Percentiles rank a stretch among this genome's conserved stretches.
Conservation (phyloP, 441 rosid species). For the Eutrema salsugineum region DNA sequence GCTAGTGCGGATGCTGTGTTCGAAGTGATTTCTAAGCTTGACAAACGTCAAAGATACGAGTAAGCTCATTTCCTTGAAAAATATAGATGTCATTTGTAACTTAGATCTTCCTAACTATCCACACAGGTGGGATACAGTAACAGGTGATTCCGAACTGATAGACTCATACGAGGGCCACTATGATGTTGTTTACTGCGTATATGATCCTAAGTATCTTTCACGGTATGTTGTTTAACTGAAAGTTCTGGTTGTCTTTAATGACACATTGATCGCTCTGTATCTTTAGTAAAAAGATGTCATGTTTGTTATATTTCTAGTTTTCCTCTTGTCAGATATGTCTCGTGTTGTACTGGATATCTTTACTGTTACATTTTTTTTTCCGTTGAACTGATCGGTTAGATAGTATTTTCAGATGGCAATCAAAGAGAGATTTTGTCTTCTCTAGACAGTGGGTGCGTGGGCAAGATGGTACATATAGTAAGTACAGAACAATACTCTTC, state of each 20-base stretch:
- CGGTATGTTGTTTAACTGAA: slow-evolving; percentile 46
- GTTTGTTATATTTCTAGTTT: background rate
- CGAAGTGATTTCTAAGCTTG: slow-evolving; percentile 78
- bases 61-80: slow-evolving; percentile 40
- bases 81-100: slow-evolving; percentile 13
- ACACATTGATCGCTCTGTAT: background rate
- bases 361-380: background rate
- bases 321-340: background rate
- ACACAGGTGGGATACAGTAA: slow-evolving; percentile 96
- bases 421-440: slow-evolving; percentile 92
- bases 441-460: slow-evolving; percentile 98
- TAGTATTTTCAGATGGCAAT: slow-evolving; percentile 72
- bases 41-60: slow-evolving; percentile 87
- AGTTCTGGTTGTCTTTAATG: background rate
- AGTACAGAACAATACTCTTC: slow-evolving; percentile 31
- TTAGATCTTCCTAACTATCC: slow-evolving; percentile 33
- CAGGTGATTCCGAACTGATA: slow-evolving; percentile 84
- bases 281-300: background rate
- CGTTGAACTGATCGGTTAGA: slow-evolving; percentile 17
- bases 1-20: slow-evolving; percentile 87
- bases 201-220: slow-evolving; percentile 79
- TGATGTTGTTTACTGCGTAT: slow-evolving; percentile 83
- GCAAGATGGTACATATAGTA: slow-evolving; percentile 98
- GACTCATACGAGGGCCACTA: slow-evolving; percentile 91
- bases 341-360: background rate